Evolutionary conservation across 2,329 filamentous ascomycete genomes (phyloP), one percentile per base, ranked within the genome.

Genomic region (Colletotrichum sp.): DNA sequence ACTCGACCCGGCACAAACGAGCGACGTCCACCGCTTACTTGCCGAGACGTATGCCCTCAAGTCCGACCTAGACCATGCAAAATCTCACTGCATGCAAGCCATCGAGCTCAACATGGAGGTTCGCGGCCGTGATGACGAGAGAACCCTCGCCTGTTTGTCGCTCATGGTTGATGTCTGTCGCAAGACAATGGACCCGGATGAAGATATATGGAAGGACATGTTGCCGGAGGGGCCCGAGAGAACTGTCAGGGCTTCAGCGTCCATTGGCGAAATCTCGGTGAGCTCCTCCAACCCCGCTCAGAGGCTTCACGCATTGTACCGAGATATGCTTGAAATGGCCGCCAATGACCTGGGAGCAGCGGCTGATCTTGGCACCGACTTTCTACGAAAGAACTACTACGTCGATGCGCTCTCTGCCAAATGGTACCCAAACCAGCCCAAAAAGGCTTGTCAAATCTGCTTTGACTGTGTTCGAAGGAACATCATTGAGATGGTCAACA

Each of bases 341-440:
- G 0, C 0, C 21, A 56, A 0, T 18, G 52, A 56, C 15, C 21
- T 56, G 21, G 52, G 24, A 18, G 52, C 12, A 0, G 52, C 52
- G 24, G 52, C 24, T 21, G 52, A 26, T 1, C 28, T 61, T 0
- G 56, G 56, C 1, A 61, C 16, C 18, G 24, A 28, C 8, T 61
- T 28, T 32, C 28, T 61, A 0, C 24, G 26, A 7, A 61, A 28
- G 15, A 32, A 61, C 28, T 61, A 28, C 2, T 24, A 10, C 13
- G 26, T 61, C 10, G 15, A 30, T 28, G 56, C 56, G 8, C 26
- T 61, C 0, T 61, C 56, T 1, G 16, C 28, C 0, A 56, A 26
- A 28, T 56, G 52, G 52, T 56, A 61, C 6, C 56, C 56, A 0
- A 61, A n/a, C 6, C 26, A 30, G 10, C 15, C 24, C 13, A n/a